Conservation (phyloP, 2,329 filamentous ascomycete genomes). For the Lithohypha guttulata region DNA sequence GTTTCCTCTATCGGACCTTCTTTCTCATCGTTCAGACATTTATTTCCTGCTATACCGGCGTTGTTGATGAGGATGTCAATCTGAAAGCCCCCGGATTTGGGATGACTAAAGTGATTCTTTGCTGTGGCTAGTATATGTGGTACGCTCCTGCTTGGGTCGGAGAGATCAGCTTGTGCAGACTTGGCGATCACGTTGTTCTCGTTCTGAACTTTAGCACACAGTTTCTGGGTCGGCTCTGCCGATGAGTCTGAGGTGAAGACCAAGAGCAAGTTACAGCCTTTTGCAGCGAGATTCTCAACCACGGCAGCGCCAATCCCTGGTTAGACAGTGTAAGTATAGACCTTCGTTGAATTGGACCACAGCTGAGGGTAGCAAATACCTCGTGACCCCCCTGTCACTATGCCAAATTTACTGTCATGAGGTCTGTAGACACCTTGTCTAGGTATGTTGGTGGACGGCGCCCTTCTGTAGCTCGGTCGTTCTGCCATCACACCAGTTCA, state of each 20-base stretch:
- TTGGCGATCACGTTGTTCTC: constrained; percentile 51
- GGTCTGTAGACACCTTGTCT: constrained; percentile 23
- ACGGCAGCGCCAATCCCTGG: constrained; percentile 63
- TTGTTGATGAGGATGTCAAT: constrained; percentile 51
- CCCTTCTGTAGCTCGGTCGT: constrained; percentile 7
- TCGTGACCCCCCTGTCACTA: constrained; percentile 69
- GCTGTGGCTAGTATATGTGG: constrained; percentile 47
- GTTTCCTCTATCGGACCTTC: constrained; percentile 31
- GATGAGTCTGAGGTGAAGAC: constrained; percentile 61
- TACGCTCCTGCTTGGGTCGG: constrained; percentile 48
- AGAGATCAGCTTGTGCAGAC: constrained; percentile 58
- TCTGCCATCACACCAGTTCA: too few relatives aligned
- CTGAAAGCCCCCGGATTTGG: constrained; percentile 40
- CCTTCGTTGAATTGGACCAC: constrained; percentile 4
- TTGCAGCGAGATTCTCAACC: constrained; percentile 59
- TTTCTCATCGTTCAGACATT: constrained; percentile 49
- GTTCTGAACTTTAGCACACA: constrained; percentile 46
- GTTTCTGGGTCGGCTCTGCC: constrained; percentile 38
- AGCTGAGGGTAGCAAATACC: constrained; percentile 38
- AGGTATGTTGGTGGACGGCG: constrained; percentile 16
- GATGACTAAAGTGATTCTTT: constrained; percentile 47
- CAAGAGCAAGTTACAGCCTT: constrained; percentile 58
- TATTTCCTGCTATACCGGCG: constrained; percentile 41
- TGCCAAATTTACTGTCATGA: constrained; percentile 65
- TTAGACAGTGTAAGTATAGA: neutral